Conservation (phyloP, 2,329 filamentous ascomycete genomes). For the Didymellaceae sp. region DNA sequence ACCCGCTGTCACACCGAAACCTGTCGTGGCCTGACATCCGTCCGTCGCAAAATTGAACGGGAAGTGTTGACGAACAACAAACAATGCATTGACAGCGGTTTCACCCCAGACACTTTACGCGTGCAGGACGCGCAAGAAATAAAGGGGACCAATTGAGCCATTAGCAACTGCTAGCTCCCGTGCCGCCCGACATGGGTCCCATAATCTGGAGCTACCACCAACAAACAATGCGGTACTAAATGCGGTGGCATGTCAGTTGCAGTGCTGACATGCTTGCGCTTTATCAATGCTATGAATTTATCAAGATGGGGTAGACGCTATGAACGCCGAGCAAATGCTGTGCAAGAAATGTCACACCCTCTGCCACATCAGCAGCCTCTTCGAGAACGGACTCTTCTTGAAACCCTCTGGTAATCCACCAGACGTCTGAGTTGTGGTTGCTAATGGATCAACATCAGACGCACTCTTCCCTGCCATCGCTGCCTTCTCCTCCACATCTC, state of each 20-base stretch:
- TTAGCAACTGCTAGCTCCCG: slow-evolving; percentile 18
- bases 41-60: neutral
- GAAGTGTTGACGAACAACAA: slow-evolving; percentile 14
- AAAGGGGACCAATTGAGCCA: slow-evolving; percentile 5
- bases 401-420: slow-evolving; percentile 12
- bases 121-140: slow-evolving; percentile 11
- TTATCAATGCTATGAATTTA: no score
- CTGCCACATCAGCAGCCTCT: slow-evolving; percentile 40
- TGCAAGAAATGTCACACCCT: slow-evolving; percentile 27
- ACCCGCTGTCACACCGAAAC: slow-evolving; percentile 11
- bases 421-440: slow-evolving; percentile 3
- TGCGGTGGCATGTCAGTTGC: no score
- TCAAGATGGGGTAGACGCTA: neutral
- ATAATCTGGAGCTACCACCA: neutral
- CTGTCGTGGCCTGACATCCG: no score
- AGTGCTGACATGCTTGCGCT: no score
- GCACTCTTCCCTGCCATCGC: slow-evolving; percentile 37
- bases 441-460: slow-evolving; percentile 31
- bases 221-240: no score
- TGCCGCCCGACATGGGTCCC: slow-evolving; percentile 8
- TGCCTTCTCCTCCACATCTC: slow-evolving; percentile 55
- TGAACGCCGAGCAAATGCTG: neutral
- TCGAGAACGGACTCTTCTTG: slow-evolving; percentile 35
- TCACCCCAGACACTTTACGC: slow-evolving; percentile 14
- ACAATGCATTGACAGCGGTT: slow-evolving; percentile 9